Base-by-base conservation (phyloP, 106 monocot species). In the Hemerocallis citrina region DNA sequence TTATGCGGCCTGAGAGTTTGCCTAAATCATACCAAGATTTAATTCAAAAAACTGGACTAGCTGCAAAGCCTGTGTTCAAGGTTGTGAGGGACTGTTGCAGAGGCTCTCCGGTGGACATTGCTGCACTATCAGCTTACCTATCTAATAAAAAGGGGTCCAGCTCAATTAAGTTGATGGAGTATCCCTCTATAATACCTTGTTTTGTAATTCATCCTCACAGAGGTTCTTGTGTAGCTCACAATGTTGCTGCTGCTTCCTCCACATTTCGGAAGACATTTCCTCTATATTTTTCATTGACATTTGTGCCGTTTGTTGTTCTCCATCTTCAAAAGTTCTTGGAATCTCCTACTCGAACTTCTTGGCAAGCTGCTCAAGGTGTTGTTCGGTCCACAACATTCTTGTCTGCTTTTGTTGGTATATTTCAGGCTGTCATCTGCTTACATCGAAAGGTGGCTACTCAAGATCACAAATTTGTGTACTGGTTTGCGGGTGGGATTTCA, bases 11-110 rank as follows among this genome's bases (percentile, higher is more conserved):
- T 55, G 93, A 93, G 61, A 85, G 81, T 62, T 77, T 93, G 74
- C 93, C 93, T 55, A 93, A 79, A 76, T 60, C 93, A 41, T 93
- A 93, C 63, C 84, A 89, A 63, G 88, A 93, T 68, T 93, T 93
- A 67, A 93, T 93, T 67, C 88, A 73, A 29, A 93, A 89, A 69
- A 93, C 93, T 33, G 93, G 93, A 49, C 93, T 88, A 23, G 93
- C 85, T 74, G 79, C 79, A 56, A 82, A 76, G 36, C 74, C 85
- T 51, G 93, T 93, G 5, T 93, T 85, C 50, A 85, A 85, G 66
- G 93, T 88, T 54, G 93, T 93, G 28, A 76, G 93, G 55, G 85
- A 93, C 51, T 79, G 57, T 44, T 93, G 93, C 40, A 75, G 93
- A 64, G 88, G 93, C 23, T 68, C 28, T 44, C 55, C 81, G 41